Percentiles rank a stretch among this genome's conserved stretches.
Evolutionary conservation across 129 eudicot genomes (phyloP).

Genomic region (sunflower (Helianthus annuus)): HanXRQr2.0-SUNRISE NC_035439.2:144196425-144196924

Average conservation of each 20-base stretch:
- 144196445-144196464: no score
- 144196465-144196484: no score
- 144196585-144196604: constrained; percentile 96
- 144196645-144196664: neutral
- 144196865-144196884: neutral
- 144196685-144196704: constrained; percentile 67
- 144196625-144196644: constrained; percentile 29
- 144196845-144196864: no score
- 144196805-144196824: neutral
- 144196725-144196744: constrained; percentile 86
- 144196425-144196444: no score
- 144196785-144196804: constrained; percentile 50
- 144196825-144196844: no score
- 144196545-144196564: constrained; percentile 60
- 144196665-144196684: neutral
- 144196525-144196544: neutral
- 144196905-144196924: neutral
- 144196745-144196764: constrained; percentile 93
- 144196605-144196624: constrained; percentile 70
- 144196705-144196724: constrained; percentile 77
- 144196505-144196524: neutral
- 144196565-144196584: constrained; percentile 97
- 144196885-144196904: neutral
- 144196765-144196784: constrained; percentile 86
- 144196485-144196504: no score